Conservation (phyloP, 108 stramenopile genomes). For the Cyclotella kingstonii region DNA sequence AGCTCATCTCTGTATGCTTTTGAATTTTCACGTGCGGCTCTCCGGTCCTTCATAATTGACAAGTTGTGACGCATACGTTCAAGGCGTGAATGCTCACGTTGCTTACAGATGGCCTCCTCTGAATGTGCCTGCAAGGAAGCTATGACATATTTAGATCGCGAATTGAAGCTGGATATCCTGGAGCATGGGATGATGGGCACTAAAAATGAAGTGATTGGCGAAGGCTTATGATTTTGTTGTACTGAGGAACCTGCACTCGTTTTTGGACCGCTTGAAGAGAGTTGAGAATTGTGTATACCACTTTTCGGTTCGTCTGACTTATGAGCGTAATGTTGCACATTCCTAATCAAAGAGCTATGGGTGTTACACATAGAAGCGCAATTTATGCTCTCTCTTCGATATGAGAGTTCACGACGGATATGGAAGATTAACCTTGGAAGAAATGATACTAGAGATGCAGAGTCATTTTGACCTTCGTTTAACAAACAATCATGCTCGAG, state of each 20-base stretch:
- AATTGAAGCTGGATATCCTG: conserved; percentile 28
- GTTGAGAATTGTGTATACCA: background rate
- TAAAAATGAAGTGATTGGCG: conserved; percentile 15
- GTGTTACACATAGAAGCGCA: too few relatives aligned
- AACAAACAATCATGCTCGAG: conserved; percentile 1
- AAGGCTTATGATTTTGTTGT: background rate
- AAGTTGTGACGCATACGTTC: conserved; percentile 26
- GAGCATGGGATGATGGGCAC: conserved; percentile 26
- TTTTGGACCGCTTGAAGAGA: background rate
- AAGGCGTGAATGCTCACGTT: conserved; percentile 4
- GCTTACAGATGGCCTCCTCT: conserved; percentile 4
- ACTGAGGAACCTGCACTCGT: background rate
- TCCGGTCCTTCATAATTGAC: conserved; percentile 32
- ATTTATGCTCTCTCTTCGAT: too few relatives aligned
- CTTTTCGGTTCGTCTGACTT: background rate
- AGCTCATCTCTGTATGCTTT: conserved; percentile 17
- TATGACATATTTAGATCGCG: conserved; percentile 26
- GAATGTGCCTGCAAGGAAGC: conserved; percentile 28
- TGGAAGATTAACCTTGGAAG: conserved; percentile 18
- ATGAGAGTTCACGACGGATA: conserved; percentile 17
- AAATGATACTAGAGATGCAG: conserved; percentile 16
- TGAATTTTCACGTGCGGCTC: conserved; percentile 18
- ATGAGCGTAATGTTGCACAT: too few relatives aligned
- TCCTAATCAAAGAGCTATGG: too few relatives aligned
- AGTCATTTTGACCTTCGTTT: background rate